A percentile compares a stretch with the other conserved stretches of the same genome.
phyloP scores from a whole-genome alignment of 2,329 filamentous ascomycete species.

The Fusarium newnesense region DNA sequence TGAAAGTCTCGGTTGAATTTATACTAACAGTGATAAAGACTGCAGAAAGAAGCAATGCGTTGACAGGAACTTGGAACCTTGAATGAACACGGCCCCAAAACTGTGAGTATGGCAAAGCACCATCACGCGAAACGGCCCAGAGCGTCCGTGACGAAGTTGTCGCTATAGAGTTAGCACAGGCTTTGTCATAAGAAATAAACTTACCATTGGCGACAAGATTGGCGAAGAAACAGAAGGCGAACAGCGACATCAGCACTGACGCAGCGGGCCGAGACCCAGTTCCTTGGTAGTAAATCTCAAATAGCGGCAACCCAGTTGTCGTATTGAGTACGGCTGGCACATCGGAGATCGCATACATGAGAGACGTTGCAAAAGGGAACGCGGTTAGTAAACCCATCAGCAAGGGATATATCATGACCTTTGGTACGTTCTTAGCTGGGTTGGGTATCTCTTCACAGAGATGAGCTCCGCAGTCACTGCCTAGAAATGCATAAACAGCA shows the following conservation, averaged over 20 bases:
- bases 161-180: neutral
- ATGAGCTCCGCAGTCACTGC: conserved; percentile 38
- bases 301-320: conserved; percentile 24
- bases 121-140: conserved; percentile 42
- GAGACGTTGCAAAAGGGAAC: conserved; percentile 30
- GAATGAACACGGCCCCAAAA: conserved; percentile 38
- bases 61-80: conserved; percentile 42
- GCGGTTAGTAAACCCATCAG: conserved; percentile 37
- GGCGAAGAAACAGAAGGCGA: conserved; percentile 39
- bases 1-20: fast-evolving
- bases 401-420: conserved; percentile 35
- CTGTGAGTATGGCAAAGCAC: conserved; percentile 39
- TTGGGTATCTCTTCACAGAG: conserved; percentile 41
- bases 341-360: conserved; percentile 32
- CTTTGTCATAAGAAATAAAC: fast-evolving
- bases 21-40: conserved; percentile 16
- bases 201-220: conserved; percentile 33
- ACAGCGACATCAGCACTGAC: conserved; percentile 28
- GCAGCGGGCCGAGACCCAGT: conserved; percentile 25
- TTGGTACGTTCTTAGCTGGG: conserved; percentile 37
- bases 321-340: conserved; percentile 26
- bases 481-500: conserved; percentile 34
- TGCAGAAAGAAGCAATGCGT: conserved; percentile 35
- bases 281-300: conserved; percentile 38
- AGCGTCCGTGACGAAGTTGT: conserved; percentile 37